Evolutionary conservation across 108 stramenopile species (phyloP).

Genomic region (Asterionellopsis glacialis): DNA sequence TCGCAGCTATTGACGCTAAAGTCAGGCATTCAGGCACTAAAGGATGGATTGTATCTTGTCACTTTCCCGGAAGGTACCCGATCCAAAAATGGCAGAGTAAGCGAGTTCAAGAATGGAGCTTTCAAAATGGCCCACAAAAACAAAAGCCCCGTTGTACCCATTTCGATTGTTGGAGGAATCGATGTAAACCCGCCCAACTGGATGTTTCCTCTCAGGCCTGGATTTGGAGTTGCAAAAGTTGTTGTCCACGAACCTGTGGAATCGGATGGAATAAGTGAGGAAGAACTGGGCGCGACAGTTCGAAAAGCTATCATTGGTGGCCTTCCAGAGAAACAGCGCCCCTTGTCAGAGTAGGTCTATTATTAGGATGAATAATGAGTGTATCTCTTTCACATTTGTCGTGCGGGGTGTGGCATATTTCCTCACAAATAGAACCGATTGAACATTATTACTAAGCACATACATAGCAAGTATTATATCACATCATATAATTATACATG

Average conservation of each 20-base stretch:
- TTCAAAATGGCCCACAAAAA: constrained; percentile 90
- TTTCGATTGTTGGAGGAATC: constrained; percentile 65
- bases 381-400: too few relatives aligned
- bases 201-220: constrained; percentile 74
- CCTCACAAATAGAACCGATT: too few relatives aligned
- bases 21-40: constrained; percentile 76
- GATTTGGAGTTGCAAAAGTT: constrained; percentile 41
- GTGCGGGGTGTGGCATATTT: too few relatives aligned
- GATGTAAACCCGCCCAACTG: constrained; percentile 68
- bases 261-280: constrained; percentile 72
- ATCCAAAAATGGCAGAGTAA: constrained; percentile 57
- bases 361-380: too few relatives aligned
- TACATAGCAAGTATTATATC: too few relatives aligned
- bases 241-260: constrained; percentile 77
- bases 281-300: constrained; percentile 69
- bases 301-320: constrained; percentile 62
- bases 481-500: too few relatives aligned
- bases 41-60: constrained; percentile 79
- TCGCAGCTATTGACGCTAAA: constrained; percentile 75
- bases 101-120: constrained; percentile 84
- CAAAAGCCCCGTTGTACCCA: constrained; percentile 73
- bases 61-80: constrained; percentile 89
- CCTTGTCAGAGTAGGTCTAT: constrained; percentile 4
- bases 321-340: constrained; percentile 71
- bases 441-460: too few relatives aligned